phyloP scores from a whole-genome alignment of 345 rosid species.

The Theobroma cacao region DNA sequence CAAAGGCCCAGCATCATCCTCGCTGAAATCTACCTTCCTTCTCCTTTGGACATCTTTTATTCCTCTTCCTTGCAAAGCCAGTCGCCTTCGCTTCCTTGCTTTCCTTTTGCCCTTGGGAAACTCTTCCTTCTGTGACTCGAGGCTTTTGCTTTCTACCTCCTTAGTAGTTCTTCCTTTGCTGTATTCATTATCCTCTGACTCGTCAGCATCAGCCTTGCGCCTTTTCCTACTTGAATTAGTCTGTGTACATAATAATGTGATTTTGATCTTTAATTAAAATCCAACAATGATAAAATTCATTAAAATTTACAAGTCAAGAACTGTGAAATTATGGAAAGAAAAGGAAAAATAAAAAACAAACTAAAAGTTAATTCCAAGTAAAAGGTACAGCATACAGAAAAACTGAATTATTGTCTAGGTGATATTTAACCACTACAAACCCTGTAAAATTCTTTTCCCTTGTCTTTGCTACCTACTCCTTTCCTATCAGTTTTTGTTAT shows the following conservation, averaged over 20 bases:
- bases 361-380: background rate
- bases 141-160: slow-evolving; percentile 44
- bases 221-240: slow-evolving; percentile 82
- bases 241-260: slow-evolving; percentile 35
- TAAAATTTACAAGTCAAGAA: background rate
- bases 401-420: background rate
- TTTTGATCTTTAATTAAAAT: background rate
- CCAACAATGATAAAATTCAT: background rate
- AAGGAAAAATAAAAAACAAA: background rate
- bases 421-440: background rate
- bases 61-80: slow-evolving; percentile 78
- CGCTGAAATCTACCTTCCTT: slow-evolving; percentile 45
- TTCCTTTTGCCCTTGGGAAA: slow-evolving; percentile 93
- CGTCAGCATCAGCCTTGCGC: slow-evolving; percentile 79
- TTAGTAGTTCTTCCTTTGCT: slow-evolving; percentile 38
- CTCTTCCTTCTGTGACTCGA: slow-evolving; percentile 72
- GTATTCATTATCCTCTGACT: slow-evolving; percentile 66
- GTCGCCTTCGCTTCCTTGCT: slow-evolving; percentile 78
- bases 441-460: background rate
- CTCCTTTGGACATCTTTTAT: slow-evolving; percentile 62
- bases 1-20: slow-evolving; percentile 50
- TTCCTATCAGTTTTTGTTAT: background rate
- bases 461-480: background rate
- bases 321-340: background rate
- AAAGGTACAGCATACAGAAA: background rate